Percentiles rank a stretch among this genome's conserved stretches.
These are phyloP conservation scores for Neolentinus lepideus DNA, from an alignment of 1,284 basidiomycete genomes.

Conservation along the genomic window DNA sequence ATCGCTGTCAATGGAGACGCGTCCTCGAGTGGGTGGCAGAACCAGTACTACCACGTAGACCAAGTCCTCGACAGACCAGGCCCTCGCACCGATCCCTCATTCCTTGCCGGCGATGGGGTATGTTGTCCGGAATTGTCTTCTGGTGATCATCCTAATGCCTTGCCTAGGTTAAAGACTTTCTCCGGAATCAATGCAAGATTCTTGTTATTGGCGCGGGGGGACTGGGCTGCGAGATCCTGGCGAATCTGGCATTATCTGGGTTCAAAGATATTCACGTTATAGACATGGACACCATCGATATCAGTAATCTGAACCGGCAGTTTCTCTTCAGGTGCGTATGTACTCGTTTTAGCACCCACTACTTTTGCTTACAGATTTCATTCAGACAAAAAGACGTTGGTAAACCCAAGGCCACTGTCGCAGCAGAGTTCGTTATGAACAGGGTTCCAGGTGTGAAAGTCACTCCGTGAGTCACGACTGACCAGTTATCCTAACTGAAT, in stretches of 20 bases:
- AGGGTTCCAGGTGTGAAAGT: constrained; percentile 92
- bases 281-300: constrained; percentile 99
- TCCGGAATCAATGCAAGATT: constrained; percentile 83
- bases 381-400: constrained; percentile 86
- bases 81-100: constrained; percentile 71
- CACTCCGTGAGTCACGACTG: constrained; percentile 65
- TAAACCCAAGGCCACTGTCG: constrained; percentile 87
- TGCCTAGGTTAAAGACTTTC: constrained; percentile 79
- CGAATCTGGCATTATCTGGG: constrained; percentile 88
- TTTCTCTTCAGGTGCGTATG: constrained; percentile 85
- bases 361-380: not conserved
- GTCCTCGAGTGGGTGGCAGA: constrained; percentile 53
- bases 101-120: constrained; percentile 70
- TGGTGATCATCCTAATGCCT: constrained; percentile 8
- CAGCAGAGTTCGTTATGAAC: constrained; percentile 93
- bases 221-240: constrained; percentile 91
- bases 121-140: constrained; percentile 18
- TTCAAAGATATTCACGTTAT: constrained; percentile 99
- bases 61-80: constrained; percentile 78
- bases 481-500: not conserved
- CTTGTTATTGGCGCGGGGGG: constrained; percentile 97
- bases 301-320: constrained; percentile 97
- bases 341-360: not conserved
- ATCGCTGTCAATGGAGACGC: constrained; percentile 19
- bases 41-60: constrained; percentile 73